Evolutionary conservation across 305 asterid species (phyloP).

Genomic region (Ruellia speciosa): DNA sequence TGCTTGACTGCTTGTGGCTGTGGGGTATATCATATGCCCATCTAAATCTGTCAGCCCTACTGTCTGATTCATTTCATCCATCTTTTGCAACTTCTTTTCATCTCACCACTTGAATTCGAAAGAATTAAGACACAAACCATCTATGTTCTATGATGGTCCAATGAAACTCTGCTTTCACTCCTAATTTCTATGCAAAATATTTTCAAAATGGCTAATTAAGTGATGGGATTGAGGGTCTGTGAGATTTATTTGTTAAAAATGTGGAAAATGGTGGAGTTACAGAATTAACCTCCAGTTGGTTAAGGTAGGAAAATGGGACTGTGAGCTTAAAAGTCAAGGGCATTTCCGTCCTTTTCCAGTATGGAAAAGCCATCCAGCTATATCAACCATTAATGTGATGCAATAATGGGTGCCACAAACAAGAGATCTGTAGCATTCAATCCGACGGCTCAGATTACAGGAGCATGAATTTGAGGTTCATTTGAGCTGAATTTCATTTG

Average conservation of each 20-base stretch:
- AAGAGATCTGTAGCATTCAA: neutral
- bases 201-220: too few relatives aligned
- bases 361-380: conserved; percentile 39
- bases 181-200: too few relatives aligned
- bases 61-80: too few relatives aligned
- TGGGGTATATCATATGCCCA: neutral
- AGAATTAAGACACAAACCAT: too few relatives aligned
- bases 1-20: too few relatives aligned
- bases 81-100: too few relatives aligned
- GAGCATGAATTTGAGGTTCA: conserved; percentile 32
- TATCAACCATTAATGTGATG: neutral
- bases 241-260: neutral
- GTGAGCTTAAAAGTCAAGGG: conserved; percentile 21
- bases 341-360: conserved; percentile 20
- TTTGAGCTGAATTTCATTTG: conserved; percentile 37
- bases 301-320: neutral
- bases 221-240: too few relatives aligned
- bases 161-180: too few relatives aligned
- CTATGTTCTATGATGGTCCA: too few relatives aligned
- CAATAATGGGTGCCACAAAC: neutral
- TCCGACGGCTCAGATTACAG: conserved; percentile 31
- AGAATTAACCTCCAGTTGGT: neutral
- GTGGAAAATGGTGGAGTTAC: neutral
- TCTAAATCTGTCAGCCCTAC: too few relatives aligned
- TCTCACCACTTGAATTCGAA: too few relatives aligned